Base-by-base conservation (phyloP, 2,329 filamentous ascomycete species). In the Penicillium sp. region DNA sequence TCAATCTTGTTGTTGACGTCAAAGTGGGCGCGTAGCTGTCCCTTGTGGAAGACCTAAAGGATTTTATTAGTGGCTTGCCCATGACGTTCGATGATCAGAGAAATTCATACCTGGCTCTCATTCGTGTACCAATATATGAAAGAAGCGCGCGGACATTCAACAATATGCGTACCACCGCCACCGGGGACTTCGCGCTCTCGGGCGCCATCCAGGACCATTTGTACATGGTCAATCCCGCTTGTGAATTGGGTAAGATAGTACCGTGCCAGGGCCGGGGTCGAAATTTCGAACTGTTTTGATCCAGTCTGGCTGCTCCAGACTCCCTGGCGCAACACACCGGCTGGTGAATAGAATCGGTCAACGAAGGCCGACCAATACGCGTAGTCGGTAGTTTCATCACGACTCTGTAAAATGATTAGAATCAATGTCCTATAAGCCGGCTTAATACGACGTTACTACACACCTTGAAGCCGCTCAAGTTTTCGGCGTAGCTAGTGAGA, bases 221-320 rank as follows among this genome's bases (percentile, higher is more conserved):
- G 92, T 66, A 98, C 91, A 54, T 88, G 91, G 65, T 85, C 89
- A 54, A 97, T 88, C 7, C 92, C 93, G 59, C 91, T 93, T 56
- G 89, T 88, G 71, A 95, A 97, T 68, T 96, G 89, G 0, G 91
- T 93, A 67, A 90, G 87, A 72, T 96, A 97, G 74, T 95, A 98
- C 68, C 93, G 87, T 33, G 93, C 86, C 46, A 99, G 81, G 1
- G 90, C 90, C 3, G 92, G 85, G 57, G 86, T 91, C 3, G 88
- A 85, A 49, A 98, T 92, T 72, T 97, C 93, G 68, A 93, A 97
- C 67, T 89, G 86, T 78, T 96, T 97, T 54, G 88, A 81, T 45
- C 87, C 85, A 56, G 77, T 77, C 21, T 84, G 80, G 4, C 72
- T 67, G 26, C 78, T 75, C 63, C 75, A 82, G 16, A 96, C 80